Percentiles rank a stretch among this genome's conserved stretches.
Conservation (phyloP, 2,329 filamentous ascomycete species). For the Fusarium paranaense region DNA sequence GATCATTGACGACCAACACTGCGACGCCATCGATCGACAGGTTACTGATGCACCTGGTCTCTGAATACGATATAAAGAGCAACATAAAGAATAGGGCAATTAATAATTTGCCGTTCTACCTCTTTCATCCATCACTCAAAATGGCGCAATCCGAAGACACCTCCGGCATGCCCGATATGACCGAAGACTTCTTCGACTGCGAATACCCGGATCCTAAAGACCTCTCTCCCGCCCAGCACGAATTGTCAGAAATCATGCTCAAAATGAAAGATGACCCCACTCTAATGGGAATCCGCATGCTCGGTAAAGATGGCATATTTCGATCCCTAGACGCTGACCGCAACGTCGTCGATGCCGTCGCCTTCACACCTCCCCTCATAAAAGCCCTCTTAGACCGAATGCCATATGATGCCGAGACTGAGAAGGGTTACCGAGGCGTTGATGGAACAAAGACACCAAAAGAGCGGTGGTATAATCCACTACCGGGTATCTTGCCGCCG, state of each 20-base stretch:
- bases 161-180: not conserved
- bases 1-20: not conserved
- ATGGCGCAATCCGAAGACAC: not conserved
- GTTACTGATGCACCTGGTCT: not conserved
- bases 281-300: constrained; percentile 6
- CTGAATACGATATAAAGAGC: not conserved
- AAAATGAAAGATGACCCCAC: not conserved
- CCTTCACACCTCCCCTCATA: constrained; percentile 14
- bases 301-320: constrained; percentile 33
- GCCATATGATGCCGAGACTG: constrained; percentile 9
- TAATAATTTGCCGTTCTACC: not conserved
- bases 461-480: constrained; percentile 7
- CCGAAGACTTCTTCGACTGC: not conserved
- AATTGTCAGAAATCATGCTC: not conserved
- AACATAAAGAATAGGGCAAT: not conserved
- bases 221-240: not conserved
- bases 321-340: constrained; percentile 30
- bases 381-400: constrained; percentile 30
- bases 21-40: not conserved
- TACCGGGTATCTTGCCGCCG: not conserved
- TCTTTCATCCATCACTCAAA: not conserved
- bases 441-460: constrained; percentile 47
- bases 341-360: constrained; percentile 24
- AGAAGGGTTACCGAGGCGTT: constrained; percentile 16
- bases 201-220: constrained; percentile 6